These are phyloP conservation scores for Neoboletus brunneissimus DNA, from an alignment of 768 basidiomycete genomes.

Conservation along the genomic window DNA sequence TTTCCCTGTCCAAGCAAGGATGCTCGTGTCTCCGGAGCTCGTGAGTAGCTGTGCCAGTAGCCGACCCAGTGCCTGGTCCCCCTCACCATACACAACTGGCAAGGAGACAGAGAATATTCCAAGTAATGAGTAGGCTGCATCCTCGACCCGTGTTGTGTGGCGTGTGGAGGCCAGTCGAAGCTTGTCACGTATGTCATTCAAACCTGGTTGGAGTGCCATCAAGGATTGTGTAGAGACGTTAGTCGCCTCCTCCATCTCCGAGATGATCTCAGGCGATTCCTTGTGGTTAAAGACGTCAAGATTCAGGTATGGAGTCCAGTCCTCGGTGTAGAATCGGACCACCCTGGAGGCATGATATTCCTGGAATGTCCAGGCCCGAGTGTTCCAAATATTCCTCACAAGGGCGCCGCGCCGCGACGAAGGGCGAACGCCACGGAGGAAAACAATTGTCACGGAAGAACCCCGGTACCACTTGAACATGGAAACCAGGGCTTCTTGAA, in stretches of 20 bases:
- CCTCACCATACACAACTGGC: conserved; percentile 3
- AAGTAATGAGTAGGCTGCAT: not conserved
- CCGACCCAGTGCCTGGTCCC: conserved; percentile 2
- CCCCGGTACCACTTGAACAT: conserved; percentile 13
- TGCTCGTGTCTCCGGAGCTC: not conserved
- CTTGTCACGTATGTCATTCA: not conserved
- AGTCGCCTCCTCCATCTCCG: conserved; percentile 5
- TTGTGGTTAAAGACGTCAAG: conserved; percentile 2
- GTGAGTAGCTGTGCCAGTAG: conserved; percentile 2
- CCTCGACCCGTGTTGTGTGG: not conserved
- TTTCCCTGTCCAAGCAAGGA: conserved; percentile 7
- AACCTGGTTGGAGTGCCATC: not conserved
- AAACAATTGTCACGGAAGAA: conserved; percentile 1
- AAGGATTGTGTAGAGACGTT: not conserved
- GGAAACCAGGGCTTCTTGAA: conserved; percentile 1
- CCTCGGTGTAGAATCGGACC: conserved; percentile 4
- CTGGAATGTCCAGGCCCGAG: not conserved
- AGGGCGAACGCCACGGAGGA: not conserved
- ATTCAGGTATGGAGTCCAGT: not conserved
- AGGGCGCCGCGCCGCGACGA: not conserved
- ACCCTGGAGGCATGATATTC: conserved; percentile 1
- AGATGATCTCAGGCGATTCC: not conserved
- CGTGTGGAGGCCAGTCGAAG: not conserved
- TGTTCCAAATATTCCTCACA: conserved; percentile 2
- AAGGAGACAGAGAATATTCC: not conserved